Evolutionary conservation across 179 eudicot species (phyloP), one percentile per base, ranked within the genome.

Genomic region (Spinacia oleracea): DNA sequence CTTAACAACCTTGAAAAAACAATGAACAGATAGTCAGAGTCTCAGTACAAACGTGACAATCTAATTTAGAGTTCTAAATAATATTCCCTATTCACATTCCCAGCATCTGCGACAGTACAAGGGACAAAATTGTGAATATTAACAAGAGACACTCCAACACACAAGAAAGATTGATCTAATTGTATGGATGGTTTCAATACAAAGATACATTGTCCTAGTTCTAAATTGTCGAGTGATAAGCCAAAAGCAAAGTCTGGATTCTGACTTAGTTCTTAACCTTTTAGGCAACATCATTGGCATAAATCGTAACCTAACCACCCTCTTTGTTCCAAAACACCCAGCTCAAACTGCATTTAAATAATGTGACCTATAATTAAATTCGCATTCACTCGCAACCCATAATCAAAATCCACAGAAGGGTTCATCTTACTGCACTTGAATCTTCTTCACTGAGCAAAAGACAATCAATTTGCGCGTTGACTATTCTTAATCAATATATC

Each of bases 1-100:
- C 64, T 84, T 93, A 76, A 93, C 96, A 88, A 91, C 84, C 98
- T 95, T 51, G 46, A 75, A 25, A 56, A 59, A 45, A 58, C 58
- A 11, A 45, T 56, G 55, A 32, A 50, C 35, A n/a, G n/a, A 65
- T 69, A 35, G 60, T 73, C 58, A 1, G 29, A 4, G 27, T 29
- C 73, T 43, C 43, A 29, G 23, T 21, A 29, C 4, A 29, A 42
- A 71, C 27, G 38, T 3, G 31, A 18, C 50, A 25, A 79, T 63
- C 55, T 3, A 71, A 25, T 71, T 71, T 7, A 16, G 43, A 23
- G 7, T 62, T 42, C 42, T 3, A 23, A n/a, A n/a, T n/a, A n/a
- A 43, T 62, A 62, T 15, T 27, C 35, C 20, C 6, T 62, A 12
- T 31, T 62, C 66, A 62, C 16, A 29, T 3, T 27, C 29, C 1